Evolutionary conservation across 345 rosid species (phyloP), one percentile per base, ranked within the genome.

Genomic region (Anastatica hierochuntica): DNA sequence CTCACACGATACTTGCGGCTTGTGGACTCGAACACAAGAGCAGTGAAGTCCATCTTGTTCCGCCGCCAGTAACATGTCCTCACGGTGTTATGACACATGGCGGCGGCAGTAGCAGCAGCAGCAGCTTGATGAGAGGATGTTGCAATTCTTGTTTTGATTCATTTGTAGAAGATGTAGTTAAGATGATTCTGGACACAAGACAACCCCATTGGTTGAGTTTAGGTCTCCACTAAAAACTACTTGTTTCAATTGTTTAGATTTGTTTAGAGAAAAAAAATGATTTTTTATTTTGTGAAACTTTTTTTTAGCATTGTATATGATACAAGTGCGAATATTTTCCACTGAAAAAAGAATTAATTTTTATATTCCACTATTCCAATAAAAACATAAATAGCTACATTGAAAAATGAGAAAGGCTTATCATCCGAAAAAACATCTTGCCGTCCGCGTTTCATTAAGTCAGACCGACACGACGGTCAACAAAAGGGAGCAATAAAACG

Each of bases 91-190:
- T 40, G 57, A 49, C 18, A 67, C 68, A 26, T 71, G 58, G 64
- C 53, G 26, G 68, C 71, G 13, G 90, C 78, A 47, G 79, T 70
- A 71, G 67, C 60, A 17, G 36, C 7, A 60, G 49, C 29, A 60
- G 48, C 43, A 84, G 95, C 70, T 60, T 81, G 67, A 72, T 92
- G 84, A 80, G 70, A 79, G 84, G 84, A 57, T 72, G 76, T 68
- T 92, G 98, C 75, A 72, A 76, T 13, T 54, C 82, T 52, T 92
- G 98, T 69, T 88, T 92, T 26, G 95, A 88, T 77, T 77, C 86
- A 31, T 83, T 83, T 65, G 86, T 76, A 63, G 76, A 79, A 63
- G 88, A 81, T 17, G 88, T 81, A 60, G 96, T 88, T 74, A 82
- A 77, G 77, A 81, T 69, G 62, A 85, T 81, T 61, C 63, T 84